Percentiles rank a stretch among this genome's conserved stretches.
phyloP scores from a whole-genome alignment of 1,139 yeast species.

The Saccharomycopsis phalli region DNA sequence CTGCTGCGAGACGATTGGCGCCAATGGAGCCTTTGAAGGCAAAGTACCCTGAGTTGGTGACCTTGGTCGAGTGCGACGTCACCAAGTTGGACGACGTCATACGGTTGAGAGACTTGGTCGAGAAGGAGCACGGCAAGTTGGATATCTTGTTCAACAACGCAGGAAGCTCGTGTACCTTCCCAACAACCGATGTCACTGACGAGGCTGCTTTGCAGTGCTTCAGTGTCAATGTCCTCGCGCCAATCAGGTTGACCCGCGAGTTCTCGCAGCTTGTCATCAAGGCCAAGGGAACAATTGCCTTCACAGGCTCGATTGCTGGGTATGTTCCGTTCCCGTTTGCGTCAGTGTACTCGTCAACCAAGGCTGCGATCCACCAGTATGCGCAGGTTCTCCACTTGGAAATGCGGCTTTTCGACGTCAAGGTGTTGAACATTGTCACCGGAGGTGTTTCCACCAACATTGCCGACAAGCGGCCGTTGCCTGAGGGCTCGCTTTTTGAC shows the following conservation, averaged over 20 bases:
- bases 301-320: slow-evolving; percentile 70
- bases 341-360: slow-evolving; percentile 57
- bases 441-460: slow-evolving; percentile 61
- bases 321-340: slow-evolving; percentile 63
- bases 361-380: slow-evolving; percentile 71
- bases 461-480: slow-evolving; percentile 48
- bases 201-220: slow-evolving; percentile 46
- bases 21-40: slow-evolving; percentile 49
- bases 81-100: slow-evolving; percentile 42
- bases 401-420: slow-evolving; percentile 63
- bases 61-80: slow-evolving; percentile 42
- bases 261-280: slow-evolving; percentile 49
- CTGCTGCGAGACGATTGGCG: slow-evolving; percentile 63
- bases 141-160: slow-evolving; percentile 65
- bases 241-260: slow-evolving; percentile 54
- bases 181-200: slow-evolving; percentile 60
- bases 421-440: slow-evolving; percentile 61
- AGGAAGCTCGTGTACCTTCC: slow-evolving; percentile 60
- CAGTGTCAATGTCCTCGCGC: slow-evolving; percentile 64
- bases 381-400: slow-evolving; percentile 57
- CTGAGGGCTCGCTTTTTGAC: slow-evolving; percentile 45
- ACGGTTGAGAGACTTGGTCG: slow-evolving; percentile 35
- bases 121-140: slow-evolving; percentile 34
- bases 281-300: slow-evolving; percentile 63
- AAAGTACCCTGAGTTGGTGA: slow-evolving; percentile 29